phyloP scores from a whole-genome alignment of 2,329 filamentous ascomycete species.

The Xylariaceae sp. region DNA sequence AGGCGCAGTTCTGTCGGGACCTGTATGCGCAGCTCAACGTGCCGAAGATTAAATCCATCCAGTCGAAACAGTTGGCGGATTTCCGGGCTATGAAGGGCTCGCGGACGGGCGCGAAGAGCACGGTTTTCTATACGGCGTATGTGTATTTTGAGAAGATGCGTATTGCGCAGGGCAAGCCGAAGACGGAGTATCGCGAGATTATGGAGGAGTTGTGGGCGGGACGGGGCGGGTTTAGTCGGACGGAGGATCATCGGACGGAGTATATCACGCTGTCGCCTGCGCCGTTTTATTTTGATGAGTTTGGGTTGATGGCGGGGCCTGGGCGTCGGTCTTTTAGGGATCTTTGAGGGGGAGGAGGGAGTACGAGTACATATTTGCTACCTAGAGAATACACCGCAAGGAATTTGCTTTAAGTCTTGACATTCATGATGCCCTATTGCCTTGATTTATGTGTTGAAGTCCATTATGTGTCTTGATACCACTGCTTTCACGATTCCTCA shows the following conservation, averaged over 20 bases:
- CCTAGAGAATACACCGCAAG: no score
- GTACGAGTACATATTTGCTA: no score
- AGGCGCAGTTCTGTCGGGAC: constrained; percentile 44
- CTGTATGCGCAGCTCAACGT: constrained; percentile 35
- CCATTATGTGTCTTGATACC: no score
- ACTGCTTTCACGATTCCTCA: no score
- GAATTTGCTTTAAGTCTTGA: no score
- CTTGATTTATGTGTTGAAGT: no score
- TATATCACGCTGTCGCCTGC: neutral
- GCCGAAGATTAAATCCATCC: constrained; percentile 31
- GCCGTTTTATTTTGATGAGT: no score
- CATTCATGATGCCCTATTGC: no score
- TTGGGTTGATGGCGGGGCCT: no score
- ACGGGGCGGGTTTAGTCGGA: constrained; percentile 4
- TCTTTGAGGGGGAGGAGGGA: no score
- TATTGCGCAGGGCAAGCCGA: constrained; percentile 46
- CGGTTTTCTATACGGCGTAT: constrained; percentile 50
- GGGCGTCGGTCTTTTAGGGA: no score
- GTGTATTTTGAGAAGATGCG: constrained; percentile 57
- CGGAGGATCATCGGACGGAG: constrained; percentile 7
- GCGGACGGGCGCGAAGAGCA: constrained; percentile 39
- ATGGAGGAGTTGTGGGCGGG: constrained; percentile 39
- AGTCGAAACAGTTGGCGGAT: constrained; percentile 39
- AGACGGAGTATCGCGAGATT: constrained; percentile 43
- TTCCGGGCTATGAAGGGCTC: constrained; percentile 48